Conservation (phyloP, 345 rosid genomes). For the Populus pruinosa region DNA sequence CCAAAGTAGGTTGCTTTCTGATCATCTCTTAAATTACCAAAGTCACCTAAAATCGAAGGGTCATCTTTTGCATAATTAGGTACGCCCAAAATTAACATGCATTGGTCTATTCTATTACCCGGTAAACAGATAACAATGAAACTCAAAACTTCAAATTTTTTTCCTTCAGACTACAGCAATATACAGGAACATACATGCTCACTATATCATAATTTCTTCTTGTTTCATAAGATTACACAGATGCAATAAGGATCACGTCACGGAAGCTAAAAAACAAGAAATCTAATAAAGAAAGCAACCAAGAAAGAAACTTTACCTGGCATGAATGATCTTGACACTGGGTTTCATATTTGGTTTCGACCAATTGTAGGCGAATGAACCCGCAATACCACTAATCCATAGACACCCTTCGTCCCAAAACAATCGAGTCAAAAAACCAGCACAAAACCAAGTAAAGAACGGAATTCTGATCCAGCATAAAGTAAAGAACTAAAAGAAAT, state of each 20-base stretch:
- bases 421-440: constrained; percentile 8
- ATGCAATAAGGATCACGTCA: background rate
- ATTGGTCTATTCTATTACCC: background rate
- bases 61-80: background rate
- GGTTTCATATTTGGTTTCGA: constrained; percentile 92
- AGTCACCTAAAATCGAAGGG: background rate
- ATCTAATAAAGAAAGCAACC: background rate
- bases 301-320: constrained; percentile 45
- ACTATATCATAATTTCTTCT: background rate
- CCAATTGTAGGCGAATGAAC: constrained; percentile 93
- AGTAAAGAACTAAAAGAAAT: background rate
- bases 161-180: background rate
- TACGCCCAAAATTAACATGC: background rate
- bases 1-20: background rate
- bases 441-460: background rate
- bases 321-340: constrained; percentile 93
- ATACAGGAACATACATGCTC: background rate
- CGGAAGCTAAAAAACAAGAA: no score
- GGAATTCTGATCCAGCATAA: background rate
- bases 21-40: background rate
- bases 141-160: background rate
- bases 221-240: background rate
- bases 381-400: constrained; percentile 86
- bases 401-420: constrained; percentile 49
- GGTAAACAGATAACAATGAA: background rate